Base-by-base conservation (phyloP, 2,329 filamentous ascomycete genomes). In the Monilinia laxa region DNA sequence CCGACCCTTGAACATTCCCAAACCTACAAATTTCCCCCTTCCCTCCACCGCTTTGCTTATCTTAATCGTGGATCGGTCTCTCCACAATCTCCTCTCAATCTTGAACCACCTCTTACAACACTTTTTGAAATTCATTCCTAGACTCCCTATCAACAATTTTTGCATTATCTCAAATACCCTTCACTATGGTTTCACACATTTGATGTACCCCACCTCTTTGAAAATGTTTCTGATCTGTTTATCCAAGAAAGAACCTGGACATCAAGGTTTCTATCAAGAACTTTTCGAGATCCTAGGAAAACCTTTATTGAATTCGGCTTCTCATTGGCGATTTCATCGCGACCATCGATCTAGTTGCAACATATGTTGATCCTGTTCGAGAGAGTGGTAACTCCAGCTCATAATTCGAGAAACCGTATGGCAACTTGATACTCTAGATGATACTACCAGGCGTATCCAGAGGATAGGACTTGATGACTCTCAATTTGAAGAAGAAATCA, bases 241-340 rank as follows among this genome's bases (percentile, higher is more conserved):
- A 49, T 10, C 7, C 20, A 11, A 23, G 2, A 5, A 49, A 35
- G 0, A 6, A 11, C 4, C n/a, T 4, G 2, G 9, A 4, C 12
- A 10, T 35, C 1, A 28, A n/a, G 14, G 3, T 35, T 23, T 20
- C 28, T 1, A 18, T 38, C 28, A 51, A 16, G 12, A 14, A 38
- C 7, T 6, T 25, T 49, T 23, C 1, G 2, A 9, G 10, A 4
- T 4, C 28, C 23, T 35, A 0, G 1, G 6, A 3, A 18, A 38
- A 67, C 65, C 40, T 67, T 59, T 4, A 40, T 64, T 10, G 64
- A 53, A 56, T 66, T 65, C 51, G 59, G 73, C 11, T 71, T 77
- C 62, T 71, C n/a, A 57, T 69, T 47, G 68, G 75, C 51, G 71
- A 75, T 64, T 72, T 77, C 63, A 69, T 76, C 57, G 67, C 74